Conservation (phyloP, 192 early-diverging fungal species). For the Coemansia sp. region DNA sequence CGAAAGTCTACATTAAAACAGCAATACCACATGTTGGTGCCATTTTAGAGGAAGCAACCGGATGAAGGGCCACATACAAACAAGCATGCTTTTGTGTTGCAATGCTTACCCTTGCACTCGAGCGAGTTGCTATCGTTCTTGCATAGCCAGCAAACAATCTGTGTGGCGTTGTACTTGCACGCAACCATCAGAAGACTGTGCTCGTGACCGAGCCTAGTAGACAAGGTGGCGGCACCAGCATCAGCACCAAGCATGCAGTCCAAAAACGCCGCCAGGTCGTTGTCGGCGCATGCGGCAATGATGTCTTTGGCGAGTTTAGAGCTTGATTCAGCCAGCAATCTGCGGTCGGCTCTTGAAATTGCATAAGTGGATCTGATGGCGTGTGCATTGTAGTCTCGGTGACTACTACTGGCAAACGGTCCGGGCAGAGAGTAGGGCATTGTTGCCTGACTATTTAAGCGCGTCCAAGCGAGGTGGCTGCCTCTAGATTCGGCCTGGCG, state of each 20-base stretch:
- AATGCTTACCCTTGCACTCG: slow-evolving; percentile 31
- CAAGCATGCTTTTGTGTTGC: too few species aligned
- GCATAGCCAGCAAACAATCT: slow-evolving; percentile 30
- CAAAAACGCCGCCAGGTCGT: slow-evolving; percentile 17
- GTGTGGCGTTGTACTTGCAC: slow-evolving; percentile 25
- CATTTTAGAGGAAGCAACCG: background rate
- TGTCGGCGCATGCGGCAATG: slow-evolving; percentile 14
- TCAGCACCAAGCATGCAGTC: slow-evolving; percentile 1
- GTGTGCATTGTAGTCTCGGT: background rate
- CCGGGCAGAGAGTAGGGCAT: background rate
- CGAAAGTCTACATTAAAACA: slow-evolving; percentile 15
- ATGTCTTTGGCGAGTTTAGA: background rate
- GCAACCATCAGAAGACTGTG: slow-evolving; percentile 36
- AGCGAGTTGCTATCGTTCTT: slow-evolving; percentile 15
- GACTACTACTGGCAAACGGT: background rate
- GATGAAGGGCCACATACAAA: too few species aligned
- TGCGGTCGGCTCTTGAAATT: slow-evolving; percentile 7
- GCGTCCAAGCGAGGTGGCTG: background rate
- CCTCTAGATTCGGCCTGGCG: background rate
- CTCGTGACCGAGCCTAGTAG: slow-evolving; percentile 13
- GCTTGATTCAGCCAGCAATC: slow-evolving; percentile 5
- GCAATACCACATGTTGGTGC: background rate
- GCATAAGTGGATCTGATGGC: slow-evolving; percentile 15
- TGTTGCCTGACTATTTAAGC: background rate
- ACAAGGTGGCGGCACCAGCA: background rate